Conservation (phyloP, 306 rosid genomes). For the Calophaca sinica region DNA sequence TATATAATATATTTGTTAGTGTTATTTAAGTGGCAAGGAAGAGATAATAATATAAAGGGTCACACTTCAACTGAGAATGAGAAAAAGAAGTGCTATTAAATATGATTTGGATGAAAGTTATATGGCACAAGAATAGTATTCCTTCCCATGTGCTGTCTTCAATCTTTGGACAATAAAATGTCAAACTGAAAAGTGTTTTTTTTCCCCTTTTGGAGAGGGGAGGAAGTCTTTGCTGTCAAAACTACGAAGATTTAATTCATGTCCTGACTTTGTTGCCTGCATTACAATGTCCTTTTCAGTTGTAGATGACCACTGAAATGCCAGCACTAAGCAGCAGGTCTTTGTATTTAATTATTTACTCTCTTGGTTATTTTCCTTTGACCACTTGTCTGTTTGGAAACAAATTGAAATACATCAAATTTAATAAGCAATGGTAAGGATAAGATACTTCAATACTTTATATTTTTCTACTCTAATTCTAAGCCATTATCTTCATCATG, state of each 20-base stretch:
- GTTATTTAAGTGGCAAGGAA: constrained; percentile 25
- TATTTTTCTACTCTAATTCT: constrained; percentile 8
- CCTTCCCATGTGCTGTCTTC: constrained; percentile 43
- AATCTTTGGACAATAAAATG: constrained; percentile 36
- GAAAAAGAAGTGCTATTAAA: constrained; percentile 35
- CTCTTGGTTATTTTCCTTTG: constrained; percentile 30
- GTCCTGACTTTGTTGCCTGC: constrained; percentile 45
- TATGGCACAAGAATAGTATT: constrained; percentile 39
- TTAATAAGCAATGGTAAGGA: constrained; percentile 34
- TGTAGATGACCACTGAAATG: constrained; percentile 46
- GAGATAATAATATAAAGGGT: neutral
- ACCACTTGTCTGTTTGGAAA: constrained; percentile 36
- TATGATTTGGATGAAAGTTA: constrained; percentile 15
- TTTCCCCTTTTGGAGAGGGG: constrained; percentile 8
- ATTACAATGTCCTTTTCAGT: constrained; percentile 48
- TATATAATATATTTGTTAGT: neutral
- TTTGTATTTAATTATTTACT: constrained; percentile 33
- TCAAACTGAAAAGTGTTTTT: constrained; percentile 28
- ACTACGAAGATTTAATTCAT: constrained; percentile 46
- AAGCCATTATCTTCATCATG: constrained; percentile 19
- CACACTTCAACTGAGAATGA: neutral
- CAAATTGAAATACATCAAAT: constrained; percentile 28
- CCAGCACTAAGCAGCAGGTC: constrained; percentile 43
- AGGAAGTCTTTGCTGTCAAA: constrained; percentile 45
- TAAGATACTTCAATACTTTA: neutral